Base-by-base conservation (phyloP, 1,284 basidiomycete genomes). In the Ustilago trichophora region DNA sequence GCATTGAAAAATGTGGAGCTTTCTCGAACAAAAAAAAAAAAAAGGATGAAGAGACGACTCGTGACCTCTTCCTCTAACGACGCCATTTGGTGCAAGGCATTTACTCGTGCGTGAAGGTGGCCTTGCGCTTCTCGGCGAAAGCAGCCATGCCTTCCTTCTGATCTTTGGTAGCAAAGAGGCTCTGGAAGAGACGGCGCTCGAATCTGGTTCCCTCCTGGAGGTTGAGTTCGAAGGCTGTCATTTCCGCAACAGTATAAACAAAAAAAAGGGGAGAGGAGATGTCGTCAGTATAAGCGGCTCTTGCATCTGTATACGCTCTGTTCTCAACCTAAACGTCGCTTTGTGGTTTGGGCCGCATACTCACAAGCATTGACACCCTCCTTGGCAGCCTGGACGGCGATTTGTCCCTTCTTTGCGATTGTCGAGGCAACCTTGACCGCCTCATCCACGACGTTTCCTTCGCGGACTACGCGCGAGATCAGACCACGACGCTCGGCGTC, bases 81-180 rank as follows among this genome's bases (percentile, higher is more conserved):
- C 33, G 42, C 50, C 33, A 36, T 51, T 38, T 21, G 13, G 13
- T 40, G 16, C n/a, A n/a, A n/a, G n/a, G n/a, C n/a, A 8, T 22
- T 56, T 67, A 77, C 72, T 76, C 64, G 62, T 77, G 70, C 57
- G 63, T 74, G 32, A 77, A 77, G 32, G 26, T 52, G 27, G 75
- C 69, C 52, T 91, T 91, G 80, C 95, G 87, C 87, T 98, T 98
- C 83, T 97, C 92, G n/a, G 89, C 89, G 80, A 98, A 98, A n/a
- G 94, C 95, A 32, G 85, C 82, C 95, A 97, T 98, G 22, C 94
- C 92, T 84, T 98, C 93, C 86, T 98, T 98, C 85, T 98, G 95
- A 82, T 98, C 95, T 63, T 90, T 87, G 33, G 95, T 98, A 15
- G 93, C 93, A 76, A 98, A 98, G 66, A 95, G 83, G 46, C 88